Percentiles rank a stretch among this genome's conserved stretches.
Evolutionary conservation across 306 rosid species (phyloP).

Genomic region (Cucurbita argyrosperma): DNA sequence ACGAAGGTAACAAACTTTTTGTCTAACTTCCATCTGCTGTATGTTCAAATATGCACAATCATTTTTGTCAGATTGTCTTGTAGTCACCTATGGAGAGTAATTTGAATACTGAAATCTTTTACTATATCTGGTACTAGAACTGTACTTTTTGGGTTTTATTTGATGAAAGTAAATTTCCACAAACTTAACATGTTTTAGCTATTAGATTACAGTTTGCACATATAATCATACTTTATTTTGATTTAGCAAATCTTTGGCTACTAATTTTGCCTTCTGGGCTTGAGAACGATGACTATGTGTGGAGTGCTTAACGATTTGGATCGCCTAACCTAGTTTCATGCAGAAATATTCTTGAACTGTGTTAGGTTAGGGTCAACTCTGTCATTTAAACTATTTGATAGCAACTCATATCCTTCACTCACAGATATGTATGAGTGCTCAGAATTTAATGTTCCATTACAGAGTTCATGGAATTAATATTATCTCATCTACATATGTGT

Average conservation of each 20-base stretch:
- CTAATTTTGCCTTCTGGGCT: neutral
- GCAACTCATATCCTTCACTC: neutral
- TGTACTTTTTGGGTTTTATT: neutral
- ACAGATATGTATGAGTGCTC: neutral
- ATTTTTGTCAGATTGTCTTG: neutral
- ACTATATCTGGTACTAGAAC: neutral
- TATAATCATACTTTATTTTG: neutral
- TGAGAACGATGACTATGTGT: neutral
- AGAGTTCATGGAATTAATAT: neutral
- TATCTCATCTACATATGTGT: neutral
- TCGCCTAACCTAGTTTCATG: neutral
- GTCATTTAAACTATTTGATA: neutral
- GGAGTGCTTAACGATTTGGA: neutral
- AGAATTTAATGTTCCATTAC: neutral
- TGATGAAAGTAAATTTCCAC: neutral
- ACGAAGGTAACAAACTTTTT: constrained; percentile 45
- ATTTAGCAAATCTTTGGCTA: neutral
- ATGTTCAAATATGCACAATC: neutral
- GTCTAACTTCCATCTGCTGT: neutral
- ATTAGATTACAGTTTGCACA: neutral
- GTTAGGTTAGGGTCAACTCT: neutral
- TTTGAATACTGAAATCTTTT: neutral
- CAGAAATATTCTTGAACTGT: neutral
- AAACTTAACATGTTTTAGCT: neutral
- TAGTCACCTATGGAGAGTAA: neutral